Evolutionary conservation across 768 basidiomycete genomes (phyloP).

Genomic region (Collybia sp.): DNA sequence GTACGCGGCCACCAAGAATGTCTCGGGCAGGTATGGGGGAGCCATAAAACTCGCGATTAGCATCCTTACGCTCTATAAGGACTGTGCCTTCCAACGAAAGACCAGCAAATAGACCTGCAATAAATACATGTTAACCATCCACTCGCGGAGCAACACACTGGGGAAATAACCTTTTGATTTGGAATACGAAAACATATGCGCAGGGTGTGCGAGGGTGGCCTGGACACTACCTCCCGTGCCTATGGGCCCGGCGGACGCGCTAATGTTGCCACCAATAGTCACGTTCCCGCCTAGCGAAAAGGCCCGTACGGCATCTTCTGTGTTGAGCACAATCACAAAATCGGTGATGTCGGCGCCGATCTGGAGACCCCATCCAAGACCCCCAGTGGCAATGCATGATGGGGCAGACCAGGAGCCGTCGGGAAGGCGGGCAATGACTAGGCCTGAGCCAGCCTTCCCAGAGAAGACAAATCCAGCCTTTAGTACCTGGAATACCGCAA

Average conservation of each 20-base stretch:
- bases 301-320: constrained; percentile 91
- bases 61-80: constrained; percentile 92
- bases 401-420: constrained; percentile 98
- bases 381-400: constrained; percentile 94
- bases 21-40: constrained; percentile 84
- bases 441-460: constrained; percentile 89
- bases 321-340: constrained; percentile 96
- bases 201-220: constrained; percentile 83
- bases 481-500: constrained; percentile 92
- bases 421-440: constrained; percentile 88
- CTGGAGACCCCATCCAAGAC: constrained; percentile 92
- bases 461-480: constrained; percentile 95
- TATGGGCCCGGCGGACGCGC: constrained; percentile 85
- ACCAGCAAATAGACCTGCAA: constrained; percentile 86
- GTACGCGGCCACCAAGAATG: constrained; percentile 90
- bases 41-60: constrained; percentile 95
- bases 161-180: constrained; percentile 78
- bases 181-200: constrained; percentile 97
- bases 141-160: not conserved
- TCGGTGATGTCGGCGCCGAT: constrained; percentile 94
- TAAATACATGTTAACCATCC: not conserved
- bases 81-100: constrained; percentile 92
- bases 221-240: constrained; percentile 92
- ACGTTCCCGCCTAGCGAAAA: constrained; percentile 96
- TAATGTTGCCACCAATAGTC: constrained; percentile 88